phyloP scores from a whole-genome alignment of 2,329 filamentous ascomycete species.

The Colletotrichum spaethianum region DNA sequence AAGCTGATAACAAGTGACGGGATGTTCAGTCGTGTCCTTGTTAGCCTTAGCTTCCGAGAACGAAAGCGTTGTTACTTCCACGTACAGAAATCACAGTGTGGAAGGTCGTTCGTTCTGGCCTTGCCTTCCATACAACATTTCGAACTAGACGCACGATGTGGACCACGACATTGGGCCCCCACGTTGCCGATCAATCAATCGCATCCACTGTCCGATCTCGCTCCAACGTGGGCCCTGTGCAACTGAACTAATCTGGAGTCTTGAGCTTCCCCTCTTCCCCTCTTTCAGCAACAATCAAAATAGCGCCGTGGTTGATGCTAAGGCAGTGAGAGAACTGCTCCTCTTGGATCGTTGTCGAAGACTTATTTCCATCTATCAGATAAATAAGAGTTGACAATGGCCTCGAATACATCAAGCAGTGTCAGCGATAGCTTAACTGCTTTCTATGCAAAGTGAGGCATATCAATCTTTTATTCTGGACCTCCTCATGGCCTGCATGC shows the following conservation, averaged over 20 bases:
- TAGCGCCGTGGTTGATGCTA: neutral
- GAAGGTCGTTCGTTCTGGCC: neutral
- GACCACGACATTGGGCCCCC: neutral
- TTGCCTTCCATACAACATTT: neutral
- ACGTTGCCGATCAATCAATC: neutral
- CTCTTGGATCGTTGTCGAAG: neutral
- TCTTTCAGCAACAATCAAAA: neutral
- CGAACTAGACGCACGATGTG: neutral
- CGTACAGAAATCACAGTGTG: neutral
- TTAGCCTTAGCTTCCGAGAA: neutral
- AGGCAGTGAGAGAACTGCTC: neutral
- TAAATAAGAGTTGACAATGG: neutral
- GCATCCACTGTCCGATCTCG: conserved; percentile 23
- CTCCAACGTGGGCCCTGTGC: conserved; percentile 14
- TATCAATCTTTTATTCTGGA: neutral
- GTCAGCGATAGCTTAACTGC: neutral
- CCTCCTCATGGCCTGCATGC: neutral
- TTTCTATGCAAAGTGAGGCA: conserved; percentile 5
- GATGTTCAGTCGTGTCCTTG: neutral
- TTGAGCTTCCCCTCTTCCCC: conserved; percentile 30
- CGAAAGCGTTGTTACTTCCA: too few relatives aligned
- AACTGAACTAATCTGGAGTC: conserved; percentile 13
- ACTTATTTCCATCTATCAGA: neutral
- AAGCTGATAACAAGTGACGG: rapidly evolving
- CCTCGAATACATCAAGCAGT: neutral